Conservation (phyloP, 1,284 basidiomycete species). For the Moesziomyces antarcticus region DNA sequence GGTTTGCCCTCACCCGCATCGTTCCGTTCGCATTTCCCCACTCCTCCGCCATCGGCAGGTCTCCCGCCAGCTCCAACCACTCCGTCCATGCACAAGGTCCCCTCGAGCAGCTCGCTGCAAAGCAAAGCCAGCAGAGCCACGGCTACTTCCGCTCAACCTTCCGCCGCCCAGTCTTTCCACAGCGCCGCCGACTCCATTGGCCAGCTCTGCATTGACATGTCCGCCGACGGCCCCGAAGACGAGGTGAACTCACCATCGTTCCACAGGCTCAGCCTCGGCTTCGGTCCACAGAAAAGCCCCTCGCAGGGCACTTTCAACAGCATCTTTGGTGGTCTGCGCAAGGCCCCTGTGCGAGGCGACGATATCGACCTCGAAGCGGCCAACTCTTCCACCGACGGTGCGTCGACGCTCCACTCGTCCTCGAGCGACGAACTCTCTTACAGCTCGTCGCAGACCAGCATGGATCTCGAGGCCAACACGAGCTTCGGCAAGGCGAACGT, state of each 20-base stretch:
- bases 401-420: conserved; percentile 16
- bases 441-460: conserved; percentile 47
- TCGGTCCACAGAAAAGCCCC: conserved; percentile 30
- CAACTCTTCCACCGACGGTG: conserved; percentile 19
- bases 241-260: conserved; percentile 19
- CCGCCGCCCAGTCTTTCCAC: conserved; percentile 24
- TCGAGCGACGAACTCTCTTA: conserved; percentile 40
- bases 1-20: conserved; percentile 12
- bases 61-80: conserved; percentile 33
- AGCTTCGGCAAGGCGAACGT: conserved; percentile 50
- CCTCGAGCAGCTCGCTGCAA: conserved; percentile 31
- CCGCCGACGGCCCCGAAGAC: conserved; percentile 11
- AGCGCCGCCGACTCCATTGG: conserved; percentile 36
- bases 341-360: conserved; percentile 5
- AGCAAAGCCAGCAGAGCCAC: conserved; percentile 36
- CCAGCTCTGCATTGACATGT: conserved; percentile 37
- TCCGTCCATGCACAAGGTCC: conserved; percentile 26
- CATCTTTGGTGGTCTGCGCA: conserved; percentile 28
- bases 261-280: conserved; percentile 37
- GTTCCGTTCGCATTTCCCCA: conserved; percentile 26
- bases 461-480: conserved; percentile 35
- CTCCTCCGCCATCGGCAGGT: conserved; percentile 36
- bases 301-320: conserved; percentile 42
- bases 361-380: conserved; percentile 35
- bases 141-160: conserved; percentile 6